Conservation (phyloP, 305 asterid genomes). For the Fraxinus floribunda region DNA sequence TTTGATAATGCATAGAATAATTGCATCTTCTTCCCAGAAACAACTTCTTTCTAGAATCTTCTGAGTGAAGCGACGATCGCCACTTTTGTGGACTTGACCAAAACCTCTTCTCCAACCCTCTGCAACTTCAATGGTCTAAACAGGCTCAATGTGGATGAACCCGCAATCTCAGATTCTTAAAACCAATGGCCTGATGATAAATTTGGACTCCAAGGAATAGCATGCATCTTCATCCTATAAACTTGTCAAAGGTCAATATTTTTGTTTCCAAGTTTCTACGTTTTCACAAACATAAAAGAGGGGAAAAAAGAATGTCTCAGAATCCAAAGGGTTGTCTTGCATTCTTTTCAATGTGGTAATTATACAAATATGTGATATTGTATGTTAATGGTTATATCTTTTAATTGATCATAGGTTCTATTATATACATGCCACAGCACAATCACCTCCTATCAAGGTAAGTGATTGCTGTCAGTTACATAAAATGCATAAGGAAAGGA, state of each 20-base stretch:
- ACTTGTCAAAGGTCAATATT: not conserved
- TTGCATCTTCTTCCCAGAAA: slow-evolving; percentile 12
- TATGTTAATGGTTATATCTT: too few relatives aligned
- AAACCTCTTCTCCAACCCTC: not conserved
- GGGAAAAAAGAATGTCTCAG: too few relatives aligned
- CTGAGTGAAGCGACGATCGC: slow-evolving; percentile 29
- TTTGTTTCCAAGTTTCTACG: not conserved
- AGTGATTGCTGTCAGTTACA: too few relatives aligned
- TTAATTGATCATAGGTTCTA: too few relatives aligned
- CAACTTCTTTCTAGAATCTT: slow-evolving; percentile 25
- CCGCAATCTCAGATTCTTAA: slow-evolving; percentile 12
- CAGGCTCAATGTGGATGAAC: not conserved
- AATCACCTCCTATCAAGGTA: too few relatives aligned
- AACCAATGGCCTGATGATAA: not conserved
- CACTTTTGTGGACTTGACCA: slow-evolving; percentile 16
- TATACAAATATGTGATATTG: too few relatives aligned
- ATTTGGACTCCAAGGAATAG: slow-evolving; percentile 26
- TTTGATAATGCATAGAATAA: slow-evolving; percentile 25
- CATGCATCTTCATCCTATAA: slow-evolving; percentile 38
- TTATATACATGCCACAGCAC: too few relatives aligned
- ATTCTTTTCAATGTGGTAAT: slow-evolving; percentile 11
- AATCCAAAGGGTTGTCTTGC: too few relatives aligned
- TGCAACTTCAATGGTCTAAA: slow-evolving; percentile 35
- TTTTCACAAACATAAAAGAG: too few relatives aligned
- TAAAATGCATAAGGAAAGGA: too few relatives aligned